Base-by-base conservation (phyloP, 805 yeast genomes). In the Groenewaldozyma salmanticensis region DNA sequence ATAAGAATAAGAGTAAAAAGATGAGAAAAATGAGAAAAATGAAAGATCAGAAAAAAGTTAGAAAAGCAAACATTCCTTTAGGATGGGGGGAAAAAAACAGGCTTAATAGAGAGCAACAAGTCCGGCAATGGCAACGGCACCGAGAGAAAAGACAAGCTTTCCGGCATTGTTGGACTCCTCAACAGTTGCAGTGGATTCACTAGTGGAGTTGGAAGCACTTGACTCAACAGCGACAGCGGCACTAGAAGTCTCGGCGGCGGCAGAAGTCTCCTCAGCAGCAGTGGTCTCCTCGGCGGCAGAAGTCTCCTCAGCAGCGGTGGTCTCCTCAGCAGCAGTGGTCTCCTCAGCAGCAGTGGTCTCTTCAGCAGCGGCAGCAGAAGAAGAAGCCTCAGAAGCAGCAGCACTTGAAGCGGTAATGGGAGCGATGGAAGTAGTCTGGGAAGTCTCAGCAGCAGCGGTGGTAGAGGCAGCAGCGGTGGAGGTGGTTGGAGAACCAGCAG, bases 261-360 rank as follows among this genome's bases (percentile, higher is more conserved):
- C 5, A 18, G 31, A 38, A 27, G 45, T 27, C 16, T 27, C 36
- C 21, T 20, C 40, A 31, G 37, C 34, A 24, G 44, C 38, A 17
- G 38, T 11, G 21, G 38, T 19, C 9, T 15, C 37, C 11, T 9
- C 31, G 7, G 53, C 34, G 11, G 47, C 36, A 24, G 50, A 31
- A 32, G 52, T 39, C 16, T 49, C 35, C 29, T 53, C 15, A 21
- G 38, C 33, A 6, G 35, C 42, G 17, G 35, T 22, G 36, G 47
- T 19, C 9, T 17, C 42, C 9, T 43, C 27, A 21, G 40, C 37
- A 35, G 40, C 33, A 11, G 44, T 27, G 20, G 54, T 21, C 20
- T 55, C 42, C n/a, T 51, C 46, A 33, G 49, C 21, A 31, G 44
- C 34, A 38, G 39, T 33, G 35, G 52, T 24, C n/a, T n/a, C n/a